phyloP scores from a whole-genome alignment of 768 basidiomycete genomes.

The Termitomyces sp. region DNA sequence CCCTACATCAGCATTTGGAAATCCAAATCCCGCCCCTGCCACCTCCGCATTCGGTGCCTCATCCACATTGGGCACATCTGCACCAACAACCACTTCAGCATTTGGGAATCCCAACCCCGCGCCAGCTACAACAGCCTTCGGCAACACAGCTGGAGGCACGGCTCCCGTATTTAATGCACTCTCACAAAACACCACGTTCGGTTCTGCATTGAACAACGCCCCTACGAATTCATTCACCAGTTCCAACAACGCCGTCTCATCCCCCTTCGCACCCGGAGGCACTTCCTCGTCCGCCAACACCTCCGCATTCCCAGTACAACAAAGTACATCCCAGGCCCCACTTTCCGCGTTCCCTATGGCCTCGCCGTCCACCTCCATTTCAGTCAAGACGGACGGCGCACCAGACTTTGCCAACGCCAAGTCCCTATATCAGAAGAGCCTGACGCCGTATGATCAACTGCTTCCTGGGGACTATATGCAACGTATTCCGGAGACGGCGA shows the following conservation, averaged over 20 bases:
- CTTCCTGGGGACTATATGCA: slow-evolving; percentile 60
- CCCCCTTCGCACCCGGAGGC: slow-evolving; percentile 12
- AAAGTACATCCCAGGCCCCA: slow-evolving; percentile 12
- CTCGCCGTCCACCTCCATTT: slow-evolving; percentile 15
- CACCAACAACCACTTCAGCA: no score
- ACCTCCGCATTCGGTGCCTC: neutral
- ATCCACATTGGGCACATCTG: no score
- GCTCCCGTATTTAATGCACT: slow-evolving; percentile 1
- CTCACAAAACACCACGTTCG: slow-evolving; percentile 4
- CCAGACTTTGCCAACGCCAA: slow-evolving; percentile 26
- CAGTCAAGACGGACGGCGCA: slow-evolving; percentile 13
- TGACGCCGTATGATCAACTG: slow-evolving; percentile 52
- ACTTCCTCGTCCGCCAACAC: neutral
- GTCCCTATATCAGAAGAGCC: slow-evolving; percentile 39
- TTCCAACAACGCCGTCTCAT: slow-evolving; percentile 1
- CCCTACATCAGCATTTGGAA: slow-evolving; percentile 26
- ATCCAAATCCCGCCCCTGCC: neutral
- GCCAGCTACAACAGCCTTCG: slow-evolving; percentile 22
- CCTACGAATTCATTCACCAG: slow-evolving; percentile 10
- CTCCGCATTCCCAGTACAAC: slow-evolving; percentile 10
- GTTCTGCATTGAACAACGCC: slow-evolving; percentile 14
- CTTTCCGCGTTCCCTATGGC: slow-evolving; percentile 22
- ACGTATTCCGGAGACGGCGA: slow-evolving; percentile 45
- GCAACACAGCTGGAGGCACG: neutral
- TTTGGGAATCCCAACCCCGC: neutral